These are phyloP conservation scores for Mycena amicta DNA, from an alignment of 768 basidiomycete genomes.

Conservation along the genomic window DNA sequence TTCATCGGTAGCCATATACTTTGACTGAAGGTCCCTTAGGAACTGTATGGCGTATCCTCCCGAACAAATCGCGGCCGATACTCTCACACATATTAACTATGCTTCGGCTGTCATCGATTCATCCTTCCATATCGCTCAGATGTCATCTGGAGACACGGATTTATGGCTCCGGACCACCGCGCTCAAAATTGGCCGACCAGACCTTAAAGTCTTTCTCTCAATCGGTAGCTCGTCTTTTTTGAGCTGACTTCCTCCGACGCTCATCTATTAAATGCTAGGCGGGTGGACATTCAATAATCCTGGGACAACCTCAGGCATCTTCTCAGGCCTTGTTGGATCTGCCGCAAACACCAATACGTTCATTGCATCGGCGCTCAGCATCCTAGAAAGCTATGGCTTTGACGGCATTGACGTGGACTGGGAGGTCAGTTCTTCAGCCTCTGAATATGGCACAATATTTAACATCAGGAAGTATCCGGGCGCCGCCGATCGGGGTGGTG, in stretches of 20 bases:
- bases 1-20: too few species aligned
- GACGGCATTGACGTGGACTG: neutral
- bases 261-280: neutral
- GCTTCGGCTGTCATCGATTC: neutral
- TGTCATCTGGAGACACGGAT: neutral
- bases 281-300: conserved; percentile 17
- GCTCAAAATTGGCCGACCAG: conserved; percentile 1
- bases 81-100: neutral
- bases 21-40: neutral
- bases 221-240: neutral
- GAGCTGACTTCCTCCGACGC: neutral
- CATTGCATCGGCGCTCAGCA: neutral
- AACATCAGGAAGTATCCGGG: neutral
- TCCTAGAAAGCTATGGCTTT: conserved; percentile 9
- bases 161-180: conserved; percentile 6
- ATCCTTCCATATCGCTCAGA: conserved; percentile 2
- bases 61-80: neutral
- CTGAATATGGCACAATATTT: neutral
- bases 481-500: neutral
- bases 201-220: conserved; percentile 10
- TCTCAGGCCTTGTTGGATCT: conserved; percentile 3
- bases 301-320: neutral
- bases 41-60: neutral
- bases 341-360: conserved; percentile 7
- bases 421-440: neutral